Percentiles rank a stretch among this genome's conserved stretches.
Conservation (phyloP, 306 rosid species). For the Begonia fuchsioides region DNA sequence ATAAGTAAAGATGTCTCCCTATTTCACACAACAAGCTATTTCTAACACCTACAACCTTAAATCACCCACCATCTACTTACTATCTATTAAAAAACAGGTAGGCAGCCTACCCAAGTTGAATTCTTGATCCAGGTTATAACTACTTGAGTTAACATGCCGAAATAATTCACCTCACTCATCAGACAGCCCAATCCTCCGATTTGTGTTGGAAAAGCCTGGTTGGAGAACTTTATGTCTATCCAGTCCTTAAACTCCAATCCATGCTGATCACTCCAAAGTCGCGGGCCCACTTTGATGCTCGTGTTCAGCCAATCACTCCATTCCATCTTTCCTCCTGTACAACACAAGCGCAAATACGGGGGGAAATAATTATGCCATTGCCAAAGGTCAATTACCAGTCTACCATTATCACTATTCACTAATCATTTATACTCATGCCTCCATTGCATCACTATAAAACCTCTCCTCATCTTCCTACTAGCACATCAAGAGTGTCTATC, state of each 20-base stretch:
- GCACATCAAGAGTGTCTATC: too few relatives aligned
- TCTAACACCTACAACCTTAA: not conserved
- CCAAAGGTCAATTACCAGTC: slow-evolving; percentile 80
- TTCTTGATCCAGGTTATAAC: slow-evolving; percentile 4
- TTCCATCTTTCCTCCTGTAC: slow-evolving; percentile 85
- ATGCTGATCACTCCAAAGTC: slow-evolving; percentile 34
- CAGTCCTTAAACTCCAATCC: slow-evolving; percentile 35
- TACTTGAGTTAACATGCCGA: slow-evolving; percentile 16
- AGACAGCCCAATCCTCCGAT: slow-evolving; percentile 32
- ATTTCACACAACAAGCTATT: not conserved
- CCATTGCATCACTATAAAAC: slow-evolving; percentile 48
- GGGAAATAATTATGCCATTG: slow-evolving; percentile 96
- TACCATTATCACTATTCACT: slow-evolving; percentile 54
- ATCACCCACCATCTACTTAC: not conserved
- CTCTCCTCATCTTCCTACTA: slow-evolving; percentile 50
- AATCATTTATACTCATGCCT: slow-evolving; percentile 31
- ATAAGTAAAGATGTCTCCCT: too few relatives aligned
- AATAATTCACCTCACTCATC: slow-evolving; percentile 26
- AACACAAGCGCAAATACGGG: slow-evolving; percentile 99
- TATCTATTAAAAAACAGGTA: not conserved
- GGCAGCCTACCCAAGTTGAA: not conserved
- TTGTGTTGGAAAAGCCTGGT: slow-evolving; percentile 26
- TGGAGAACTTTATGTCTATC: slow-evolving; percentile 21
- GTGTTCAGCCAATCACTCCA: slow-evolving; percentile 55
- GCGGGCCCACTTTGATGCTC: slow-evolving; percentile 30